Percentiles rank a stretch among this genome's conserved stretches.
Evolutionary conservation across 352 stramenopile genomes (phyloP).

Genomic region (Pythium chondricola): DNA sequence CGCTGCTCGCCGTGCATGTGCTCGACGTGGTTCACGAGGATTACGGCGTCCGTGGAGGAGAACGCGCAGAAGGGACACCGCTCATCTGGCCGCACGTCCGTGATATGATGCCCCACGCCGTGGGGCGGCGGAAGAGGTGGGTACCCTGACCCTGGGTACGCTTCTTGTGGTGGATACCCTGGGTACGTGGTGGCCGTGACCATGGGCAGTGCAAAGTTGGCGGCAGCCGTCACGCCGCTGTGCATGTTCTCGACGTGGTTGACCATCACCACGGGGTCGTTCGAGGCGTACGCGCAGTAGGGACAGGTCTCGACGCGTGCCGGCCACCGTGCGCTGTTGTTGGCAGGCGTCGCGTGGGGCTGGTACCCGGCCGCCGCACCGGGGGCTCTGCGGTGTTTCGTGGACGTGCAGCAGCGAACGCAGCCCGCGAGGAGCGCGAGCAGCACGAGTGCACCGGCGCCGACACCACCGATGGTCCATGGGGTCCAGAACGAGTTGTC

Average conservation of each 20-base stretch:
- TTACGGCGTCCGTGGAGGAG: conserved; percentile 40
- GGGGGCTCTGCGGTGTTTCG: conserved; percentile 2
- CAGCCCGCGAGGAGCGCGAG: conserved; percentile 34
- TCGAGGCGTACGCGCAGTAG: conserved; percentile 46
- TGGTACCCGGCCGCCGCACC: conserved; percentile 5
- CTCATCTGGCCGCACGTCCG: conserved; percentile 20
- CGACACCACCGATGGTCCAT: conserved; percentile 48
- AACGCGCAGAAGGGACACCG: conserved; percentile 65
- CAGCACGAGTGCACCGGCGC: conserved; percentile 37
- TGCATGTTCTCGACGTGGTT: conserved; percentile 55
- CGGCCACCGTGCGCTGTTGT: background rate
- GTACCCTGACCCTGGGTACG: conserved; percentile 2
- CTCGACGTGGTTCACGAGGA: conserved; percentile 77
- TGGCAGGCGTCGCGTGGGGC: conserved; percentile 3
- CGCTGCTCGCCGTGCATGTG: conserved; percentile 43
- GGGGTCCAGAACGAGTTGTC: conserved; percentile 41
- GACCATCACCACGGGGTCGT: conserved; percentile 54
- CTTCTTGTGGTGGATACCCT: conserved; percentile 3
- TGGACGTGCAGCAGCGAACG: conserved; percentile 26
- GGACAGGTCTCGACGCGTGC: conserved; percentile 32
- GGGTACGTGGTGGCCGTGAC: conserved; percentile 4
- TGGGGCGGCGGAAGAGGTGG: conserved; percentile 8
- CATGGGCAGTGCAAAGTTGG: conserved; percentile 8
- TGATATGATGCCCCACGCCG: conserved; percentile 1
- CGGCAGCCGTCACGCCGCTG: conserved; percentile 9